Conservation (phyloP, 495 filamentous ascomycete genomes). For the Daldinia loculata region DNA sequence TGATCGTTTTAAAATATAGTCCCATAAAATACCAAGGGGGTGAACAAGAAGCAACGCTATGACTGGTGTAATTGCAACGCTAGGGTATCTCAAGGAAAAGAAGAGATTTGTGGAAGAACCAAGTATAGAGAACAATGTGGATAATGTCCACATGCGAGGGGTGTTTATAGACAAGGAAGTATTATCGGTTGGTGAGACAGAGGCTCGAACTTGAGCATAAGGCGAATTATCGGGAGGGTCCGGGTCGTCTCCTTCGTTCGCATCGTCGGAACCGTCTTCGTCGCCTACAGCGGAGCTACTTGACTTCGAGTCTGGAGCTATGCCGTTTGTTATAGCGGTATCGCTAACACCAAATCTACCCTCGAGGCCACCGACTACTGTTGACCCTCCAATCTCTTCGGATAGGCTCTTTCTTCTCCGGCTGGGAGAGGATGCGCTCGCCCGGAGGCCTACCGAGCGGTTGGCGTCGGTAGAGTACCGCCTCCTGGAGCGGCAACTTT, state of each 20-base stretch:
- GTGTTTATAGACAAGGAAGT: constrained; percentile 80
- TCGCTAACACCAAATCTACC: constrained; percentile 58
- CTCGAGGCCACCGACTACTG: constrained; percentile 54
- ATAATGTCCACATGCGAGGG: constrained; percentile 85
- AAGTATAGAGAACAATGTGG: constrained; percentile 78
- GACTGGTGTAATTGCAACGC: constrained; percentile 84
- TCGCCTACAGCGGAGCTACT: constrained; percentile 36
- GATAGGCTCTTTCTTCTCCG: constrained; percentile 47
- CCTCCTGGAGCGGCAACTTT: constrained; percentile 22
- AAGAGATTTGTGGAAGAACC: constrained; percentile 86
- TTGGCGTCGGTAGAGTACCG: constrained; percentile 32
- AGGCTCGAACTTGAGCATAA: constrained; percentile 79
- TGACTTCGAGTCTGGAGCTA: constrained; percentile 40
- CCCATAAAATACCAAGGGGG: constrained; percentile 81
- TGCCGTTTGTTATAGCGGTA: constrained; percentile 48
- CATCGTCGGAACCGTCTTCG: constrained; percentile 37
- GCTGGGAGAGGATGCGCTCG: constrained; percentile 38
- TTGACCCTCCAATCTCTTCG: constrained; percentile 53
- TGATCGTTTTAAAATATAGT: constrained; percentile 68
- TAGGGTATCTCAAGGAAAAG: constrained; percentile 84
- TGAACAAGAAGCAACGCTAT: constrained; percentile 85
- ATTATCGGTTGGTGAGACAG: constrained; percentile 77
- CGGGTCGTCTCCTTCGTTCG: constrained; percentile 45
- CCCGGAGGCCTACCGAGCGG: constrained; percentile 20
- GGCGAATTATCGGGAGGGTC: constrained; percentile 70